phyloP scores from a whole-genome alignment of 1,284 basidiomycete genomes.

The Tilletiopsis washingtonensis region DNA sequence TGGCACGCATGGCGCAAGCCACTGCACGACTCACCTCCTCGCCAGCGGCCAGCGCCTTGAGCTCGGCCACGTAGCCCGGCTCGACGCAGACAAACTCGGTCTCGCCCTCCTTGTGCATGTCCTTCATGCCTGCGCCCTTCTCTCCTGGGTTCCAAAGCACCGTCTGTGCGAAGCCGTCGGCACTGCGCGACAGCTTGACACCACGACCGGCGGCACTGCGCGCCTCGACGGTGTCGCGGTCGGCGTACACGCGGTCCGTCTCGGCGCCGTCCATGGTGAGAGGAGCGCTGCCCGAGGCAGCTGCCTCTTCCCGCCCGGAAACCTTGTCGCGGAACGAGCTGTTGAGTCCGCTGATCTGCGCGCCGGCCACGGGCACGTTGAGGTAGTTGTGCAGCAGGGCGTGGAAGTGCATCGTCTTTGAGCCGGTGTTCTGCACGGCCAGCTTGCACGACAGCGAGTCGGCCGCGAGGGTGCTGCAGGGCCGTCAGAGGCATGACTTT shows the following conservation, averaged over 20 bases:
- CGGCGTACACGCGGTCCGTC: constrained; percentile 19
- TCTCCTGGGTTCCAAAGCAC: constrained; percentile 49
- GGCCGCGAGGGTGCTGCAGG: constrained; percentile 18
- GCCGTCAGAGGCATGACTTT: no score
- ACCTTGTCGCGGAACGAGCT: constrained; percentile 30
- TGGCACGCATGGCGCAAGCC: no score
- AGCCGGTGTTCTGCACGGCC: constrained; percentile 30
- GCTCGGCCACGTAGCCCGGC: constrained; percentile 43
- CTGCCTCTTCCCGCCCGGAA: no score
- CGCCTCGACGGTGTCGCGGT: constrained; percentile 18
- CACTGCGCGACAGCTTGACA: constrained; percentile 21
- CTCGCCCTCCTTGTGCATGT: constrained; percentile 46
- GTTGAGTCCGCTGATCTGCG: no score
- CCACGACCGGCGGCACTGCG: no score
- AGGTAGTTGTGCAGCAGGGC: constrained; percentile 48
- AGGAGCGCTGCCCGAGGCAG: no score
- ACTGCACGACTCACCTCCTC: constrained; percentile 7
- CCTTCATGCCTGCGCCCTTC: constrained; percentile 41
- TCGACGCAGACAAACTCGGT: constrained; percentile 48
- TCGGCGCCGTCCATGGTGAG: constrained; percentile 7
- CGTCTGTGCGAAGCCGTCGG: no score
- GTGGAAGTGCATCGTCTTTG: constrained; percentile 44
- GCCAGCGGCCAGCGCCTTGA: constrained; percentile 38
- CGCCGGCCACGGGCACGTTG: constrained; percentile 33
- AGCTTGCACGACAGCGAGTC: constrained; percentile 33